Base-by-base conservation (phyloP, 495 filamentous ascomycete species). In the Xylaria grammica region DNA sequence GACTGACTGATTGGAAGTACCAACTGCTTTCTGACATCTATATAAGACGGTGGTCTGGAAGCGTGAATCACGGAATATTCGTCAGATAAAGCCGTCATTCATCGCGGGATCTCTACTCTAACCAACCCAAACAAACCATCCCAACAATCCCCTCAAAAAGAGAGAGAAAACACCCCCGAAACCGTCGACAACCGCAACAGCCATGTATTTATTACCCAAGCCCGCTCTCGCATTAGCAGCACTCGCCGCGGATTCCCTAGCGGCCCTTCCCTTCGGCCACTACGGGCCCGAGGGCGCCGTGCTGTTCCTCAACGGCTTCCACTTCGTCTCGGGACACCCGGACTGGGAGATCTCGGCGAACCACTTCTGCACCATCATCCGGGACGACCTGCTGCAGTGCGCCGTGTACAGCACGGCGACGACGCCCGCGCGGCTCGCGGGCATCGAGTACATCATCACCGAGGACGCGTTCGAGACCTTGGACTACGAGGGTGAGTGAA, bases 271-370 rank as follows among this genome's bases (percentile, higher is more conserved):
- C 20, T 74, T 75, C 27, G 72, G 74, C 17, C 55, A 55, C 48
- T 63, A 68, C 42, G 73, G 73, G 11, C 69, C 73, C 15, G 56
- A 72, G 32, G 69, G 69, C 17, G 63, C 70, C 1, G 70, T 76
- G 10, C 54, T 76, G 11, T 75, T 74, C 59, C 64, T 78, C 29
- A 79, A 79, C 46, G 77, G 77, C 29, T 78, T 79, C 67, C 76
- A 79, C 52, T 78, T 77, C 60, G 67, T 72, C 40, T 75, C 70
- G 6, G 77, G 76, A 58, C n/a, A 58, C 61, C 13, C n/a, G n/a
- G 62, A 74, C 30, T 70, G 65, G 32, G 74, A 74, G 60, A 60
- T 77, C 7, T 72, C 73, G 20, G 77, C 72, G 5, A 77, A 79
- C 54, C 74, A 79, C 53, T 78, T 76, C 52, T 78, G 74, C 53